Evolutionary conservation across 202 grass and related monocot species (phyloP).

Genomic region (Brachypodium distachyon): DNA sequence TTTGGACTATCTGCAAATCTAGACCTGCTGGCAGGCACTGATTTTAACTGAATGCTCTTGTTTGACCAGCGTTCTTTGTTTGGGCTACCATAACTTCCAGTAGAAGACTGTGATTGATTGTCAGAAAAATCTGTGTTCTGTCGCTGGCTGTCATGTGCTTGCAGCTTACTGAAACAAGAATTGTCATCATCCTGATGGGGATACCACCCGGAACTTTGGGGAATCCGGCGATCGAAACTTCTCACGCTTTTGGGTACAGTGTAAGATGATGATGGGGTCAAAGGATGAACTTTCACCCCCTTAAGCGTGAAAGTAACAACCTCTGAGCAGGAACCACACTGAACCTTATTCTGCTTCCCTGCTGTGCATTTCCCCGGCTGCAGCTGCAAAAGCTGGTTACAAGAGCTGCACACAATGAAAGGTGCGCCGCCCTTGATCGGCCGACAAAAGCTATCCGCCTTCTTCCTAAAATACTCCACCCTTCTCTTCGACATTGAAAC

Average conservation of each 20-base stretch:
- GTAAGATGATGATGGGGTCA: neutral
- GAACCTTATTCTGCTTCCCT: slow-evolving; percentile 29
- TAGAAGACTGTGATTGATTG: slow-evolving; percentile 29
- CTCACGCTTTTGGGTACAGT: slow-evolving; percentile 17
- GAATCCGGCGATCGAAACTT: slow-evolving; percentile 1
- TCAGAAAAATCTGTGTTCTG: slow-evolving; percentile 27
- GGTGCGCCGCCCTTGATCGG: slow-evolving; percentile 58
- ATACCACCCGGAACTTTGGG: slow-evolving; percentile 37
- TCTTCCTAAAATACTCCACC: slow-evolving; percentile 45
- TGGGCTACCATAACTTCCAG: slow-evolving; percentile 9
- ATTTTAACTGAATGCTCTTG: slow-evolving; percentile 31
- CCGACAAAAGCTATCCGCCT: slow-evolving; percentile 30
- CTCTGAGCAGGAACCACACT: slow-evolving; percentile 75
- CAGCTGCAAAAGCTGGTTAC: slow-evolving; percentile 63
- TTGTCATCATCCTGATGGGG: slow-evolving; percentile 33
- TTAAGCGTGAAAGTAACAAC: slow-evolving; percentile 43
- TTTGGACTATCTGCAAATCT: slow-evolving; percentile 41
- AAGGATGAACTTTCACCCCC: slow-evolving; percentile 30
- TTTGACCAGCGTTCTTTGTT: slow-evolving; percentile 18
- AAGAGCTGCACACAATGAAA: slow-evolving; percentile 60
- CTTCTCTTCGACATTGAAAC: slow-evolving; percentile 27
- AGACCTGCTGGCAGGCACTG: slow-evolving; percentile 22
- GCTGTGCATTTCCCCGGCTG: slow-evolving; percentile 30
- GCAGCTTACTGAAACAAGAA: slow-evolving; percentile 33
- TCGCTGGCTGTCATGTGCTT: slow-evolving; percentile 13